Conservation (phyloP, 371 early-diverging fungal species). For the Catenaria anguillulae region DNA sequence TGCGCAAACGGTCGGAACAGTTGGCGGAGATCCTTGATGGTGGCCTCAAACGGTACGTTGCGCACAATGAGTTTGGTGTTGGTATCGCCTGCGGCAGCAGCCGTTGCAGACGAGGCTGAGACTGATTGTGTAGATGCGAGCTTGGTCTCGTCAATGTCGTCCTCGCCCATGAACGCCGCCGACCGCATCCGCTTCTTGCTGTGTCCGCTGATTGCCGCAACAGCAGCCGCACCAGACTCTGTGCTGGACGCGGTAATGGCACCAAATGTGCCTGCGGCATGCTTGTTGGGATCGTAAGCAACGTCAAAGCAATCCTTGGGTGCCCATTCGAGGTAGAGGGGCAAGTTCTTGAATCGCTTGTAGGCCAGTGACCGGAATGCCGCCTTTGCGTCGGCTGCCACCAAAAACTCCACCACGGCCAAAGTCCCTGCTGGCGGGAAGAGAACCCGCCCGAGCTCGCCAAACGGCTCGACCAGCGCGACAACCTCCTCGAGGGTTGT, state of each 20-base stretch:
- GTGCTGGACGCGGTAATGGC: constrained; percentile 1
- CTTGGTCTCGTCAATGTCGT: neutral
- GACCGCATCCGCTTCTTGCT: constrained; percentile 46
- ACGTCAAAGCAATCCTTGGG: constrained; percentile 63
- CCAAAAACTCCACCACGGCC: constrained; percentile 82
- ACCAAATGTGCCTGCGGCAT: no score
- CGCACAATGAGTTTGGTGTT: constrained; percentile 84
- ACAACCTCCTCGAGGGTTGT: constrained; percentile 65
- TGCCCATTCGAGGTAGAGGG: constrained; percentile 87
- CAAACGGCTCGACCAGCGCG: constrained; percentile 66
- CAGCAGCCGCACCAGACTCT: constrained; percentile 11
- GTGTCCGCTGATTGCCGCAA: constrained; percentile 14
- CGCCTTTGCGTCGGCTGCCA: constrained; percentile 72
- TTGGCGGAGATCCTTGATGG: constrained; percentile 81
- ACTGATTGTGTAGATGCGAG: no score
- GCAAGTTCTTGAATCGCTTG: constrained; percentile 70
- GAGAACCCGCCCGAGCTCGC: constrained; percentile 59
- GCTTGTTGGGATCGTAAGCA: constrained; percentile 34
- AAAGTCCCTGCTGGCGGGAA: constrained; percentile 89
- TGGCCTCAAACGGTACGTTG: constrained; percentile 98
- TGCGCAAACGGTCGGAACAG: constrained; percentile 87
- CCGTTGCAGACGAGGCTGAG: no score
- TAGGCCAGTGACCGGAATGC: constrained; percentile 85
- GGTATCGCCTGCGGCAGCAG: constrained; percentile 26
- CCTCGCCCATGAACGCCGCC: neutral